Conservation (phyloP, 1,139 yeast genomes). For the Pichia sp. region DNA sequence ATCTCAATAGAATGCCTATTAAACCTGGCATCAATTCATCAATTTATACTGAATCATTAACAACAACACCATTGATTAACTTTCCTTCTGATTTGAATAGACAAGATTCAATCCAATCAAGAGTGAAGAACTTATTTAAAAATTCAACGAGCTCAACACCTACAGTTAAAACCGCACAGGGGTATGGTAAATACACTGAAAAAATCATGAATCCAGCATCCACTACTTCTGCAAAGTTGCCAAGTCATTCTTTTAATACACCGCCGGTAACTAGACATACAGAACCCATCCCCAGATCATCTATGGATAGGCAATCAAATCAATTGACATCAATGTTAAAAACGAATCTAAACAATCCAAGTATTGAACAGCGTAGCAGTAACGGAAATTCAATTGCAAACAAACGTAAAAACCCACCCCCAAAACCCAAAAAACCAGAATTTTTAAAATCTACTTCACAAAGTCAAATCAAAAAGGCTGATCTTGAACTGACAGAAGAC, state of each 20-base stretch:
- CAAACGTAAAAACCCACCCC: constrained; percentile 18
- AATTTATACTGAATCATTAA: not conserved
- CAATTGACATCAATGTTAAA: constrained; percentile 2
- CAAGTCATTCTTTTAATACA: not conserved
- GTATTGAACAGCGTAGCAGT: not conserved
- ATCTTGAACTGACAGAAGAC: constrained; percentile 12
- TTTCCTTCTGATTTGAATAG: constrained; percentile 12
- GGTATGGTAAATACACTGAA: constrained; percentile 70
- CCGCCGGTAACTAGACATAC: not conserved
- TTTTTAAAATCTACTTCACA: constrained; percentile 11
- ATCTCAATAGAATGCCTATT: not conserved
- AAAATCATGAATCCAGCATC: not conserved
- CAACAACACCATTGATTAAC: constrained; percentile 7
- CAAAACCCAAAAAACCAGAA: constrained; percentile 21
- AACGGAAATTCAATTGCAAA: not conserved
- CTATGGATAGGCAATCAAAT: not conserved
- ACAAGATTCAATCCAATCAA: constrained; percentile 57
- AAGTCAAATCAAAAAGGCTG: not conserved
- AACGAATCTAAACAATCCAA: not conserved
- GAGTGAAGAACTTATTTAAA: constrained; percentile 56
- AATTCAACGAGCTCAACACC: constrained; percentile 38
- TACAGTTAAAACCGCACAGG: constrained; percentile 52
- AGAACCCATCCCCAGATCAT: not conserved
- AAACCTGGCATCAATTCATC: not conserved
- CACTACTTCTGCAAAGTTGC: not conserved